These are phyloP conservation scores for Rhizopogon vesiculosus DNA, from an alignment of 768 basidiomycete species.

Conservation along the genomic window DNA sequence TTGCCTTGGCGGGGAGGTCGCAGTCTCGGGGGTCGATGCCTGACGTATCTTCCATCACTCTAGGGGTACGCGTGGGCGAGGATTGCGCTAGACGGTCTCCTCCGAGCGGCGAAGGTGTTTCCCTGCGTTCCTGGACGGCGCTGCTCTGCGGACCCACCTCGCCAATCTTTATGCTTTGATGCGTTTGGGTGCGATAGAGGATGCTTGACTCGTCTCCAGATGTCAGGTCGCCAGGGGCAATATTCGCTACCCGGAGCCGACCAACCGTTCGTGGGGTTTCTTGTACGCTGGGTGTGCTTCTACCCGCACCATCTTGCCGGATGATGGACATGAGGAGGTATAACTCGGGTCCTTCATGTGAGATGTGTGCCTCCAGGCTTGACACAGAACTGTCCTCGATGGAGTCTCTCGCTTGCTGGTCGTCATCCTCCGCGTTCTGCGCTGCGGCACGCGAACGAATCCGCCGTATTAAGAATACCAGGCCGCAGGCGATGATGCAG, in stretches of 20 bases:
- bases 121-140: slow-evolving; percentile 13
- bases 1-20: not conserved
- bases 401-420: slow-evolving; percentile 28
- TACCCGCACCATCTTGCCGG: slow-evolving; percentile 11
- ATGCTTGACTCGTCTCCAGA: slow-evolving; percentile 23
- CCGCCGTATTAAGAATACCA: slow-evolving; percentile 45
- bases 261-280: slow-evolving; percentile 35
- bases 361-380: not conserved
- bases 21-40: slow-evolving; percentile 9
- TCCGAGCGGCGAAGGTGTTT: slow-evolving; percentile 20
- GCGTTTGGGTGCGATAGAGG: not conserved
- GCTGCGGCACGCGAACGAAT: slow-evolving; percentile 37
- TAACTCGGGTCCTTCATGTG: slow-evolving; percentile 10
- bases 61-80: slow-evolving; percentile 9
- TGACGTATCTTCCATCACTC: slow-evolving; percentile 3
- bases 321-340: slow-evolving; percentile 20
- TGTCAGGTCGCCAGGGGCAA: slow-evolving; percentile 40
- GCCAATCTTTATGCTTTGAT: not conserved
- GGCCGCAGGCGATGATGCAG: slow-evolving; percentile 37
- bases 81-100: slow-evolving; percentile 22
- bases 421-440: slow-evolving; percentile 27
- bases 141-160: slow-evolving; percentile 14
- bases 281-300: slow-evolving; percentile 19
- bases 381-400: slow-evolving; percentile 4
- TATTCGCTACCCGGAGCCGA: slow-evolving; percentile 43